phyloP scores from a whole-genome alignment of 169 alveolate species.

The Blepharisma undulans region DNA sequence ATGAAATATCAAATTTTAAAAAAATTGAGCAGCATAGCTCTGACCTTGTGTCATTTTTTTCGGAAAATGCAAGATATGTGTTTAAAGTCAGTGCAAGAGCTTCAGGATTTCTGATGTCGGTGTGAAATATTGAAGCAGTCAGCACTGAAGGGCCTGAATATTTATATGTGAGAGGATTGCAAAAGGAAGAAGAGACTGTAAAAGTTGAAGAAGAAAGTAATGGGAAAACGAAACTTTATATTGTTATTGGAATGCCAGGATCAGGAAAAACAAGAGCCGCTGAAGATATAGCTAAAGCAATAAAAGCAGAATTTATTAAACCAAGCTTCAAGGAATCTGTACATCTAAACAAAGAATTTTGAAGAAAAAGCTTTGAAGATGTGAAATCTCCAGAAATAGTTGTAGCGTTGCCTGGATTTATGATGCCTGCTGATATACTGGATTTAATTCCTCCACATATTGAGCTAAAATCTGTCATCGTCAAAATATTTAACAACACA shows the following conservation, averaged over 20 bases:
- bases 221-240: not conserved
- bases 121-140: not conserved
- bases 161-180: not conserved
- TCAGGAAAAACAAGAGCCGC: conserved; percentile 22
- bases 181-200: not conserved
- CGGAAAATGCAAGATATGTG: not conserved
- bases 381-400: not conserved
- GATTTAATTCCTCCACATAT: not conserved
- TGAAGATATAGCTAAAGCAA: not conserved
- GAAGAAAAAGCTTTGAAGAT: not conserved
- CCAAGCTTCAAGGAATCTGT: not conserved
- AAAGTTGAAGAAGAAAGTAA: not conserved
- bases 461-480: not conserved
- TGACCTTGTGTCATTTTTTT: not conserved
- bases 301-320: not conserved
- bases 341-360: not conserved
- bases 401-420: not conserved
- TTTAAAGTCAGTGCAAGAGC: not conserved
- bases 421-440: not conserved
- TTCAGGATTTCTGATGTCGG: not conserved
- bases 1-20: not conserved
- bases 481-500: not conserved
- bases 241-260: conserved; percentile 2
- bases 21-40: conserved; percentile 20
- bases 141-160: not conserved